Percentiles rank a stretch among this genome's conserved stretches.
phyloP scores from a whole-genome alignment of 1,139 yeast species.

The Pichia sp. region DNA sequence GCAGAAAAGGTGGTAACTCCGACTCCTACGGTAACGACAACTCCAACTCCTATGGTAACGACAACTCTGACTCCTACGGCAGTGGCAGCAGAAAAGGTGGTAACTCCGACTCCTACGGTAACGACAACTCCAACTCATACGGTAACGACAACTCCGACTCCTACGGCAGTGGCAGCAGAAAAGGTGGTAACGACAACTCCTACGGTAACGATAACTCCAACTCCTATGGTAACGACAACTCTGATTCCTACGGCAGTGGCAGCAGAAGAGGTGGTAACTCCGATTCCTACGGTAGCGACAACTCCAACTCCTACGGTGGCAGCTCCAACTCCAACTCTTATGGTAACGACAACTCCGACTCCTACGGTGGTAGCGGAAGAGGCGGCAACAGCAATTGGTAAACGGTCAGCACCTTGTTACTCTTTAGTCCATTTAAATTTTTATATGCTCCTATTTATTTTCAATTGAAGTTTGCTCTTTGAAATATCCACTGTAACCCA shows the following conservation, averaged over 20 bases:
- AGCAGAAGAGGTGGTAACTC: constrained; percentile 8
- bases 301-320: constrained; percentile 16
- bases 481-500: background rate
- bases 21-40: constrained; percentile 15
- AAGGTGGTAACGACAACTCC: constrained; percentile 13
- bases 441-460: background rate
- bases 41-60: constrained; percentile 16
- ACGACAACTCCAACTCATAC: constrained; percentile 14
- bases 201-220: constrained; percentile 14
- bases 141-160: constrained; percentile 15
- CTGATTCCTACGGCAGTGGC: background rate
- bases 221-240: constrained; percentile 12
- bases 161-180: constrained; percentile 6
- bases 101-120: constrained; percentile 7
- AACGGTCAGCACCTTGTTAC: background rate
- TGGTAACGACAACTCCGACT: background rate
- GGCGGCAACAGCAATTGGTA: constrained; percentile 12
- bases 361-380: background rate
- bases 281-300: constrained; percentile 16
- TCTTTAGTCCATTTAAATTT: background rate
- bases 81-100: constrained; percentile 15
- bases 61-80: constrained; percentile 22
- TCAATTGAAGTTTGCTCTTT: background rate
- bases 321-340: constrained; percentile 15
- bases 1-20: constrained; percentile 9